Evolutionary conservation across 2,329 filamentous ascomycete genomes (phyloP), one percentile per base, ranked within the genome.

Genomic region (Alternaria viburni): DNA sequence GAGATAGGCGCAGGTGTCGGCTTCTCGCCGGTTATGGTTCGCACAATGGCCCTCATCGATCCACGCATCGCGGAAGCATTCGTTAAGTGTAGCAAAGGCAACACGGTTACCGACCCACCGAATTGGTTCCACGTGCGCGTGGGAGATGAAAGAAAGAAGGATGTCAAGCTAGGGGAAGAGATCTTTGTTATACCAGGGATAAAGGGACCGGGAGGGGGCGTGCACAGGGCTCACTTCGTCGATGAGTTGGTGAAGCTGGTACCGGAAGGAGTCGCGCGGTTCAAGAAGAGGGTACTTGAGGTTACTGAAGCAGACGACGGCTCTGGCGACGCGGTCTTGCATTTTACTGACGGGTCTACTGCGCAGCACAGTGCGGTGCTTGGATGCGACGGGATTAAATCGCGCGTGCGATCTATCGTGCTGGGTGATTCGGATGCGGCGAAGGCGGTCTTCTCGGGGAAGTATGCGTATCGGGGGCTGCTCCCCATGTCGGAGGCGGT

Each of bases 331-430:
- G 74, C 79, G 1, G 54, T 73, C 1, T 52, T 83, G 28, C 71
- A 74, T 8, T 83, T 87, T 59, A 67, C 75, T 1, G 85, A 87
- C 71, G 83, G 83, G 0, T 81, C 76, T 0, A 77, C 70, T 0
- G 83, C 79, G 1, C 70, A 79, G 25, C 83, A 84, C 28, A 80
- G 80, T 62, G 80, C 82, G 2, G 85, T 88, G 0, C 81, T 91
- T 59, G 88, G 87, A 6, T 89, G 87, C 71, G 89, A 91, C 75
- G 89, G 89, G 0, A 88, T 91, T 70, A 88, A 88, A 72, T 88
- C 86, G 1, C 79, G 81, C 4, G 81, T 86, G 3, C 81, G 89
- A 8, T 73, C 84, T 28, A 73, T 86, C 13, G 74, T 91, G 6
- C 78, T 90, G 3, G 86, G 85, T 0, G 72, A 81, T 3, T 54